Evolutionary conservation across 1,284 basidiomycete genomes (phyloP), one percentile per base, ranked within the genome.

Genomic region (Heliocybe sulcata): DNA sequence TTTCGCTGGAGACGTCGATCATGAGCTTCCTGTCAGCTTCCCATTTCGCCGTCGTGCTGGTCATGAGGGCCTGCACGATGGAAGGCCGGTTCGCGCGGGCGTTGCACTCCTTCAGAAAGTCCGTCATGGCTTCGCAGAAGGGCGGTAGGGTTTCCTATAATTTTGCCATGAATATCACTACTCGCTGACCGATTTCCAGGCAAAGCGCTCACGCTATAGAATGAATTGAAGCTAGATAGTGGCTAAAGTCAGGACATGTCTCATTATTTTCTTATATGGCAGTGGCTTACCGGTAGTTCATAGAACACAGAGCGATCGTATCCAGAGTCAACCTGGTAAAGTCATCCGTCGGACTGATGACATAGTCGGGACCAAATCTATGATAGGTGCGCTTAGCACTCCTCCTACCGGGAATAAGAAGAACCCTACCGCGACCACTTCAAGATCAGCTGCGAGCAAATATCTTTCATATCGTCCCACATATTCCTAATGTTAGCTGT

Each of bases 391-490:
- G 31, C 8, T 55, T 23, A 25, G 51, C 4, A 42, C 38, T 16
- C 38, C 12, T 54, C 3, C 31, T 14, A 48, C 35, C 50, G 12
- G 23, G 10, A 6, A 2, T 12, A 6, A 16, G 14, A 22, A 49
- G 31, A 10, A 11, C 31, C 65, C 50, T 45, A 76, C 74, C 76
- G 60, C 58, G 75, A 72, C 75, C 76, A 77, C 59, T 78, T 77
- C 14, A 69, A 61, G 12, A 79, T 58, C 53, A 82, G 70, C 61
- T 82, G 79, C 33, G 69, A 65, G n/a, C 69, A 67, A 49, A 80
- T 73, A 56, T 80, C 80, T 25, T 70, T 63, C 79, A 80, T 78
- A 59, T 74, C 73, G 51, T 70, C 69, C 62, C 77, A 76, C 79
- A 80, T 81, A 56, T 68, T 69, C 45, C 69, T 71, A 56, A 80